phyloP scores from a whole-genome alignment of 2,329 filamentous ascomycete species.

The Talaromyces rugulosus region DNA sequence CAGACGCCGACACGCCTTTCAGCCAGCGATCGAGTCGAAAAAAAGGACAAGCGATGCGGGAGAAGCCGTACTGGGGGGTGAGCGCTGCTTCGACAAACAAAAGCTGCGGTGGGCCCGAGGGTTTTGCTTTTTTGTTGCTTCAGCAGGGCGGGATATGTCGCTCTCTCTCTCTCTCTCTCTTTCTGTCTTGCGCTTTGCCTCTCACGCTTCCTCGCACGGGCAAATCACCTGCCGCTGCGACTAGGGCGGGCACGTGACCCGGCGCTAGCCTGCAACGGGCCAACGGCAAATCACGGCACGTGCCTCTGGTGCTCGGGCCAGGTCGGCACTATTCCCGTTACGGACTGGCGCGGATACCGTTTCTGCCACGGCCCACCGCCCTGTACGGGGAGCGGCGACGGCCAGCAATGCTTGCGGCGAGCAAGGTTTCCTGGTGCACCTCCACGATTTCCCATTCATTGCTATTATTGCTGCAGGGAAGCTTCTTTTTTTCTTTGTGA shows the following conservation, averaged over 20 bases:
- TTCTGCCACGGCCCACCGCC: background rate
- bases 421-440: background rate
- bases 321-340: background rate
- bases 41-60: background rate
- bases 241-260: background rate
- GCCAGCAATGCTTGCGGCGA: background rate
- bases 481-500: background rate
- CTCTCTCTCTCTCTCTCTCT: background rate
- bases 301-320: background rate
- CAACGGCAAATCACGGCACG: background rate
- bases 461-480: background rate
- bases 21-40: conserved; percentile 3
- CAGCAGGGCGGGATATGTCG: background rate
- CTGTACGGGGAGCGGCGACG: background rate
- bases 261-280: background rate
- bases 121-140: background rate
- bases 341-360: background rate
- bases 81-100: background rate
- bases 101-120: background rate
- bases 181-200: background rate
- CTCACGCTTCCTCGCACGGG: background rate
- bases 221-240: background rate
- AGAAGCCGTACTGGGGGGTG: background rate
- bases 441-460: background rate
- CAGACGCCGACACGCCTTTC: conserved; percentile 14